Evolutionary conservation across 192 early-diverging fungal species (phyloP).

Genomic region (Cladochytrium replicatum): DNA sequence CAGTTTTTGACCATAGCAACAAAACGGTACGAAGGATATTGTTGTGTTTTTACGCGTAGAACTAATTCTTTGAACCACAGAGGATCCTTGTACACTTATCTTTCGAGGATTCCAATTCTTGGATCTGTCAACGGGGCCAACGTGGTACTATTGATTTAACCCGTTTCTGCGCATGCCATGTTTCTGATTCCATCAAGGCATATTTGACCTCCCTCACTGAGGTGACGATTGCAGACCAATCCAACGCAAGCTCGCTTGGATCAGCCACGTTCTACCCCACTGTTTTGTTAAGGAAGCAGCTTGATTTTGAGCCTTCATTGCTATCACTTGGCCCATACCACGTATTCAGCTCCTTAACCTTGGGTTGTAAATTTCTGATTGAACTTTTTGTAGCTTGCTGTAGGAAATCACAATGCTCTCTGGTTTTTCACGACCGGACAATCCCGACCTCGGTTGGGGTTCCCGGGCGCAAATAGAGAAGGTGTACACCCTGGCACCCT

Average conservation of each 20-base stretch:
- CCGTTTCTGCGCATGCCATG: background rate
- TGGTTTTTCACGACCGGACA: no score
- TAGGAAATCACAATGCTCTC: no score
- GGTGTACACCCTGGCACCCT: no score
- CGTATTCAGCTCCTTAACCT: constrained; percentile 5
- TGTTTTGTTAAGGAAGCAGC: constrained; percentile 11
- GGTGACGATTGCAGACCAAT: constrained; percentile 27
- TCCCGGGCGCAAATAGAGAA: no score
- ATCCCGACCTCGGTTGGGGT: no score
- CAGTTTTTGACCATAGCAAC: constrained; percentile 36
- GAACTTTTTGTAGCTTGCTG: no score
- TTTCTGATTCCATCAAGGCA: constrained; percentile 3
- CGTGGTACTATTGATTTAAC: constrained; percentile 10
- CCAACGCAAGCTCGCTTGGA: constrained; percentile 1
- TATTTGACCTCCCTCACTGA: constrained; percentile 24
- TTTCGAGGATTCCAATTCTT: constrained; percentile 27
- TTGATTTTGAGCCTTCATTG: constrained; percentile 25
- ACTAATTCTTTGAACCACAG: constrained; percentile 9
- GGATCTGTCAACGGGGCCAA: constrained; percentile 15
- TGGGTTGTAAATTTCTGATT: background rate
- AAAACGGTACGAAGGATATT: constrained; percentile 13
- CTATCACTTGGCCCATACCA: constrained; percentile 25
- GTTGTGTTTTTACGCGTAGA: background rate
- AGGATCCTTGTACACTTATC: constrained; percentile 29
- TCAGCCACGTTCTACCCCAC: background rate